phyloP scores from a whole-genome alignment of 352 stramenopile species.

The Blastocystis sp. region DNA sequence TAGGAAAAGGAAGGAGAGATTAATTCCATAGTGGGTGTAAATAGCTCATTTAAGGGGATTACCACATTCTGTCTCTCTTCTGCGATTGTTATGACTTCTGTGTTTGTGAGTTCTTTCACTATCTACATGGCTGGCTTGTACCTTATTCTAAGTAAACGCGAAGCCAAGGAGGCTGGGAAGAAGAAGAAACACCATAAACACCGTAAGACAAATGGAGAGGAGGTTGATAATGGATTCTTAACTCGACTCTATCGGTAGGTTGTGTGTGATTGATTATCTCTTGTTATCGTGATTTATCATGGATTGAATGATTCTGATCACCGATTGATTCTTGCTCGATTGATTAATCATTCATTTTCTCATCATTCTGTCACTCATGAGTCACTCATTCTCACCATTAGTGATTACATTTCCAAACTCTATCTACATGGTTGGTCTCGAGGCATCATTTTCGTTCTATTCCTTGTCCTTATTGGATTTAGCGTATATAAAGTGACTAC shows the following conservation, averaged over 20 bases:
- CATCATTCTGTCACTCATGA: too few species aligned
- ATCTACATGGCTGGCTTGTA: background rate
- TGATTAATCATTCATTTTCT: too few species aligned
- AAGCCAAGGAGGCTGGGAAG: background rate
- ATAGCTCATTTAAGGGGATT: slow-evolving; percentile 56
- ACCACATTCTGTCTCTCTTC: slow-evolving; percentile 57
- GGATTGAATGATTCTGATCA: too few species aligned
- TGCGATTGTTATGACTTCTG: slow-evolving; percentile 30
- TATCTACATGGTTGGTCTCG: background rate
- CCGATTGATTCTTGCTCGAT: too few species aligned
- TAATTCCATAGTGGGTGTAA: slow-evolving; percentile 39
- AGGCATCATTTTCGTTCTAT: background rate
- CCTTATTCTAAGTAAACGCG: background rate
- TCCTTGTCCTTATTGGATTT: slow-evolving; percentile 5
- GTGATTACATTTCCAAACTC: slow-evolving; percentile 11
- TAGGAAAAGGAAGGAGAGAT: background rate
- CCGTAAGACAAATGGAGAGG: background rate
- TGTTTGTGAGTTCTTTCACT: slow-evolving; percentile 40
- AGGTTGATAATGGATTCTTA: background rate
- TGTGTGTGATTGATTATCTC: too few species aligned
- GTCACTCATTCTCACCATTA: background rate
- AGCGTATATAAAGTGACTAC: background rate
- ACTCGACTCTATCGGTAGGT: slow-evolving; percentile 6
- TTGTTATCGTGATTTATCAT: too few species aligned
- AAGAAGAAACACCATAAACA: background rate